These are phyloP conservation scores for Magnusiomyces sp. DNA, from an alignment of 1,139 yeast species.

Conservation along the genomic window DNA sequence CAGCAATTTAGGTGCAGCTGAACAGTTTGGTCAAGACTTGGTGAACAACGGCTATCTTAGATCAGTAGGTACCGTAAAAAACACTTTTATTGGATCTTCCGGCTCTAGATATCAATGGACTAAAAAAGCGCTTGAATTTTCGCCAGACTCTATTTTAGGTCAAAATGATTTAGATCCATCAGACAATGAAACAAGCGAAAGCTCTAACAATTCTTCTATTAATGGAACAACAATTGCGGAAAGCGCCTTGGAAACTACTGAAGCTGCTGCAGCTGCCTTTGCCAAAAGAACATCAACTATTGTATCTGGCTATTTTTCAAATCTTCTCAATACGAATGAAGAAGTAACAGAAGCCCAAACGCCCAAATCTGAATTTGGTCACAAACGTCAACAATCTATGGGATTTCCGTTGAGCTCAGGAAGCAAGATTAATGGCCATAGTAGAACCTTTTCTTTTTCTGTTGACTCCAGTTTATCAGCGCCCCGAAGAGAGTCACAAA, in stretches of 20 bases:
- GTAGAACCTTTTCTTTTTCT: neutral
- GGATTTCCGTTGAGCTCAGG: no score
- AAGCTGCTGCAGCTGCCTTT: neutral
- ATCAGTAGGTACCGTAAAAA: constrained; percentile 50
- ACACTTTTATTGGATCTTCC: constrained; percentile 67
- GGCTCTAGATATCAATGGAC: constrained; percentile 80
- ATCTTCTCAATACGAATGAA: neutral
- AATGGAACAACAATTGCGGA: neutral
- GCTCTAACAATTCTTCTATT: neutral
- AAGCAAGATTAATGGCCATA: constrained; percentile 25
- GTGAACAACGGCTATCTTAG: constrained; percentile 58
- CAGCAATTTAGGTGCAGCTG: constrained; percentile 43
- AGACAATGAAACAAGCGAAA: neutral
- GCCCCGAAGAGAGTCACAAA: constrained; percentile 11
- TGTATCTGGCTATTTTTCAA: constrained; percentile 2
- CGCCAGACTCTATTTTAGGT: neutral
- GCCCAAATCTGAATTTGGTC: no score
- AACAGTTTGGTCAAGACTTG: constrained; percentile 69
- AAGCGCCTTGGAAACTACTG: neutral
- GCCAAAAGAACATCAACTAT: constrained; percentile 2
- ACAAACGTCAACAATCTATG: no score
- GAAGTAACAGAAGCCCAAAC: no score
- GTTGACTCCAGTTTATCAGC: no score
- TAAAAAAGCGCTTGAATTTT: constrained; percentile 38
- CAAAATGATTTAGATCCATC: neutral